These are phyloP conservation scores for Exophiala sideris DNA, from an alignment of 2,329 filamentous ascomycete species.

Conservation along the genomic window DNA sequence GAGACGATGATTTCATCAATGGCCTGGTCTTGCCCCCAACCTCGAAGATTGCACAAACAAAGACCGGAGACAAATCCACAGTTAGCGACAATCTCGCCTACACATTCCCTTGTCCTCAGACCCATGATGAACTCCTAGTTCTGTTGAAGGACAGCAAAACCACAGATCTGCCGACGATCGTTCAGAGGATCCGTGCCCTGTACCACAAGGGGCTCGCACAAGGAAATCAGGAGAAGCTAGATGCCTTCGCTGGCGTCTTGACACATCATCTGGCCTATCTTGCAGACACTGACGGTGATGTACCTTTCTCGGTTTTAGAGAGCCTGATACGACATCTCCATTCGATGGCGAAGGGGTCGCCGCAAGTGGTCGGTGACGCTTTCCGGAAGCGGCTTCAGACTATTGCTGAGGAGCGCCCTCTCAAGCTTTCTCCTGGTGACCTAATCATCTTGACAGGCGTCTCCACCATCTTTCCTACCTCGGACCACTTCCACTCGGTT, in stretches of 20 bases:
- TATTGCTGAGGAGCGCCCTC: conserved; percentile 50
- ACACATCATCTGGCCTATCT: conserved; percentile 59
- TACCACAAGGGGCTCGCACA: conserved; percentile 83
- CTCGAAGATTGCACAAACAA: conserved; percentile 50
- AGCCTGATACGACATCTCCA: conserved; percentile 84
- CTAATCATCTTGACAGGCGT: conserved; percentile 80
- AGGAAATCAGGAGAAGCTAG: conserved; percentile 80
- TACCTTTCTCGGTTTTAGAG: conserved; percentile 67
- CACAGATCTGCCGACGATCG: conserved; percentile 68
- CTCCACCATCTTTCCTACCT: conserved; percentile 83
- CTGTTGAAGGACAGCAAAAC: conserved; percentile 60
- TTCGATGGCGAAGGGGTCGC: conserved; percentile 82
- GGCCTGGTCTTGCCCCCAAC: conserved; percentile 53
- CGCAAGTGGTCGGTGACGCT: conserved; percentile 69
- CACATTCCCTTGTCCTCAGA: conserved; percentile 80
- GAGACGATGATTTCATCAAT: conserved; percentile 69
- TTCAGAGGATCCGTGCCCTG: conserved; percentile 87
- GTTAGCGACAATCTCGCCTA: conserved; percentile 60
- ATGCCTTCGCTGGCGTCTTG: conserved; percentile 49
- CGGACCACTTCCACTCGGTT: conserved; percentile 95
- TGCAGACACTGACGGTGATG: conserved; percentile 40
- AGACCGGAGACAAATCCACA: conserved; percentile 52
- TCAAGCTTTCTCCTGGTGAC: conserved; percentile 64
- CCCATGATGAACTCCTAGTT: conserved; percentile 68
- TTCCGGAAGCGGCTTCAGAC: conserved; percentile 70